Conservation (phyloP, 768 basidiomycete genomes). For the Austroboletus festivus region DNA sequence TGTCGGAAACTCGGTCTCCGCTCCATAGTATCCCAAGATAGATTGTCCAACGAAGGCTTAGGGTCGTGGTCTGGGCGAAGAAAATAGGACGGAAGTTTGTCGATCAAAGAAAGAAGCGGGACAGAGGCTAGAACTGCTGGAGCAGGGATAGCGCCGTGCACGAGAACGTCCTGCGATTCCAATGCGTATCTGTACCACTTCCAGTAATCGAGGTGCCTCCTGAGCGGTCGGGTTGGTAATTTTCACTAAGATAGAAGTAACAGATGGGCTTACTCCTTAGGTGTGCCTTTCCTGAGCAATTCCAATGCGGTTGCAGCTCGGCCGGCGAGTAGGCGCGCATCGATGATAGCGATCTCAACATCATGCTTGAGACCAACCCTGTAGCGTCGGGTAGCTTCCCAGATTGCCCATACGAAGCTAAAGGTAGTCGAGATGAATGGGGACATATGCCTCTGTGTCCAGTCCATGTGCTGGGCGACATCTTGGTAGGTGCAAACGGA, state of each 20-base stretch:
- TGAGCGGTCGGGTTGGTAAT: conserved; percentile 21
- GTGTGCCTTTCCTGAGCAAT: conserved; percentile 49
- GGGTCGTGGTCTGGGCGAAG: conserved; percentile 34
- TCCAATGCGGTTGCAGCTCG: conserved; percentile 65
- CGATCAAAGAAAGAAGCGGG: conserved; percentile 60
- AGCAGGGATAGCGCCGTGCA: conserved; percentile 64
- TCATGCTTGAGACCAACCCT: conserved; percentile 70
- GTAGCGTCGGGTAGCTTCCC: conserved; percentile 79
- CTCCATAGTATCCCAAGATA: conserved; percentile 55
- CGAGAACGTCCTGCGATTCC: conserved; percentile 74
- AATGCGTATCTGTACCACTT: conserved; percentile 74
- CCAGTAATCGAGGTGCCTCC: conserved; percentile 63
- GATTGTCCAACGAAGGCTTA: conserved; percentile 35
- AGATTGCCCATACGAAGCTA: conserved; percentile 78
- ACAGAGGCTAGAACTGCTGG: conserved; percentile 67
- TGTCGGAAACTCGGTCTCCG: conserved; percentile 62
- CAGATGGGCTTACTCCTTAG: conserved; percentile 49
- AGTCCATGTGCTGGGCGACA: conserved; percentile 69
- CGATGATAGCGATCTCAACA: conserved; percentile 76
- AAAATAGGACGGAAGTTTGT: conserved; percentile 73
- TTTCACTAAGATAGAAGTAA: neutral
- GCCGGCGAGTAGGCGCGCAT: conserved; percentile 55
- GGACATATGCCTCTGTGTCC: conserved; percentile 70
- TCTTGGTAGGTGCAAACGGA: conserved; percentile 51
- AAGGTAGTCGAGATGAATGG: conserved; percentile 74